Evolutionary conservation across 805 yeast genomes (phyloP).

Genomic region (Starmerella scarabaei): DNA sequence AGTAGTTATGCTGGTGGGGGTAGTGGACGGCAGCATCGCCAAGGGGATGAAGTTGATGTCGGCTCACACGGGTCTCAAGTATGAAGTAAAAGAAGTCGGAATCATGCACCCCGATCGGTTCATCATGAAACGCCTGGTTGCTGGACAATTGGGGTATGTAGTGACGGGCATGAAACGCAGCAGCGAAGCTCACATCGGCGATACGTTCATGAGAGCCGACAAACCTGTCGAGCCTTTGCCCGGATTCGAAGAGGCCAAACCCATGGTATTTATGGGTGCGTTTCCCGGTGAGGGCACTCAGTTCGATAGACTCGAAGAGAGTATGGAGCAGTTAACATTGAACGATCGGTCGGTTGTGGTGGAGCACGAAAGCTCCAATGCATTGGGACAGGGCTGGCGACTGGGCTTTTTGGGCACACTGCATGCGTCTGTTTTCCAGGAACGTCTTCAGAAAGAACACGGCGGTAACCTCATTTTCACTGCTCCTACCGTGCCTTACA

Average conservation of each 20-base stretch:
- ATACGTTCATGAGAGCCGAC: constrained; percentile 54
- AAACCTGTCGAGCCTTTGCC: constrained; percentile 58
- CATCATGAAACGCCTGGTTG: constrained; percentile 47
- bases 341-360: constrained; percentile 87
- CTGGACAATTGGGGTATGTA: constrained; percentile 92
- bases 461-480: constrained; percentile 87
- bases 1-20: constrained; percentile 69
- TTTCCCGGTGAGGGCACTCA: constrained; percentile 93
- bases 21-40: constrained; percentile 68
- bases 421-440: constrained; percentile 91
- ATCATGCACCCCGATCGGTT: constrained; percentile 86
- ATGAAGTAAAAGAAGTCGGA: constrained; percentile 87
- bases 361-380: constrained; percentile 82
- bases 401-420: constrained; percentile 86
- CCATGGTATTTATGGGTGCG: constrained; percentile 98
- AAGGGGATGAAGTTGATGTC: constrained; percentile 66
- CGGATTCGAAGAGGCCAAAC: constrained; percentile 93
- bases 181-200: constrained; percentile 80
- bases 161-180: constrained; percentile 91
- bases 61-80: constrained; percentile 60
- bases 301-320: constrained; percentile 78
- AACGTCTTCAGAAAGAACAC: constrained; percentile 81
- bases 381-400: constrained; percentile 96
- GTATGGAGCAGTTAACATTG: constrained; percentile 72
- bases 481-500: constrained; percentile 92